Percentiles rank a stretch among this genome's conserved stretches.
Evolutionary conservation across 371 early-diverging fungal species (phyloP).

Genomic region (Hamiltosporidium tvaerminnensis): DNA sequence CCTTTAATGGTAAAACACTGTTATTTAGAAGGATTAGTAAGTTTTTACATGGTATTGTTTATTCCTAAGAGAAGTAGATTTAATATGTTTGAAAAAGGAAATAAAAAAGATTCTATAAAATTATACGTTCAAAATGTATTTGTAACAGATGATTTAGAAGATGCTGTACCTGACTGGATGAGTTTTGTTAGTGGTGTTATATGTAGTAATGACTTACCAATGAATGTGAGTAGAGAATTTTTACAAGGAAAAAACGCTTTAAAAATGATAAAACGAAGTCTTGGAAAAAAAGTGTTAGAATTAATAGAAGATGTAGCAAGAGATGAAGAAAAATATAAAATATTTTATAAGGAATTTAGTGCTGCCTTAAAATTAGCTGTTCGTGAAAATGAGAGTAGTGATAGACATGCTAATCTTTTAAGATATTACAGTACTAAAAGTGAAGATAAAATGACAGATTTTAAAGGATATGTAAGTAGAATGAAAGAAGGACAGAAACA

Average conservation of each 20-base stretch:
- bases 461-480: constrained; percentile 30
- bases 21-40: constrained; percentile 69
- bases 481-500: constrained; percentile 46
- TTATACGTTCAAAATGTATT: constrained; percentile 82
- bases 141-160: constrained; percentile 63
- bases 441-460: constrained; percentile 58
- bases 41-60: constrained; percentile 74
- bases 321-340: constrained; percentile 67
- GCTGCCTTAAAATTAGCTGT: constrained; percentile 77
- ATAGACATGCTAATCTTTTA: constrained; percentile 68
- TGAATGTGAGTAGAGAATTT: constrained; percentile 83
- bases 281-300: constrained; percentile 74
- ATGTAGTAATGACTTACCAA: constrained; percentile 78
- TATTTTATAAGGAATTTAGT: constrained; percentile 75
- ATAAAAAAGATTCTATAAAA: constrained; percentile 75
- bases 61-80: constrained; percentile 68
- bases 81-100: constrained; percentile 67
- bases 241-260: constrained; percentile 79
- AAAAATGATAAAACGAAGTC: constrained; percentile 69
- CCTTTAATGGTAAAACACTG: constrained; percentile 71
- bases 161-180: constrained; percentile 57
- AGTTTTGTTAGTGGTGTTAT: constrained; percentile 71
- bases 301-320: constrained; percentile 69
- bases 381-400: constrained; percentile 67
- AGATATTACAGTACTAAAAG: constrained; percentile 78